phyloP scores from a whole-genome alignment of 352 stramenopile species.

The Saprolegnia parasitica region DNA sequence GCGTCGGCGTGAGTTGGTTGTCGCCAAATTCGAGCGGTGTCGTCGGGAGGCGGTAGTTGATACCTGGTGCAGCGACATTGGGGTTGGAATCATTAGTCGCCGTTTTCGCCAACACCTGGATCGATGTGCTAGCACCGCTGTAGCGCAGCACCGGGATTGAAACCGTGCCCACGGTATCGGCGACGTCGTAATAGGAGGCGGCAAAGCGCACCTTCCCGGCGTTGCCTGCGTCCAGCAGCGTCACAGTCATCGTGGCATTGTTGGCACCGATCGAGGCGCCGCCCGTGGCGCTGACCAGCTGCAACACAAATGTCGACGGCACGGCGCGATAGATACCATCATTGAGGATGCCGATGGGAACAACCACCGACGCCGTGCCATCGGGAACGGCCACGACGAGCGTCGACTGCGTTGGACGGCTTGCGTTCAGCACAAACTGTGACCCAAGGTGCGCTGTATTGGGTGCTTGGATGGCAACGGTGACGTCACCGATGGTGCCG shows the following conservation, averaged over 20 bases:
- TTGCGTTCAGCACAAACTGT: slow-evolving; percentile 36
- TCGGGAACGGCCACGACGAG: slow-evolving; percentile 38
- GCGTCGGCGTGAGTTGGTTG: slow-evolving; percentile 33
- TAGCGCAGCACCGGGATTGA: slow-evolving; percentile 46
- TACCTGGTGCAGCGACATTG: slow-evolving; percentile 39
- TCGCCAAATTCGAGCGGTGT: slow-evolving; percentile 38
- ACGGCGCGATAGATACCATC: slow-evolving; percentile 41
- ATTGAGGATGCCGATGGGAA: slow-evolving; percentile 43
- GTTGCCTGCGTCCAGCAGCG: slow-evolving; percentile 59
- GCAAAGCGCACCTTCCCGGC: slow-evolving; percentile 53
- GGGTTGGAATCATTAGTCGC: slow-evolving; percentile 41
- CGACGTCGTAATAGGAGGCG: slow-evolving; percentile 32
- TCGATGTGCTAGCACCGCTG: slow-evolving; percentile 37
- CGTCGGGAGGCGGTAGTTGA: slow-evolving; percentile 41
- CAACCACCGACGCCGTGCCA: slow-evolving; percentile 31
- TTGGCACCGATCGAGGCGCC: slow-evolving; percentile 40
- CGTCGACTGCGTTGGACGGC: slow-evolving; percentile 19
- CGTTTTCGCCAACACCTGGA: slow-evolving; percentile 29
- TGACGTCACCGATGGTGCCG: slow-evolving; percentile 45
- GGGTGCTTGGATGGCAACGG: slow-evolving; percentile 15
- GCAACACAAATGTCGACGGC: slow-evolving; percentile 42
- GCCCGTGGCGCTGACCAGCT: slow-evolving; percentile 31
- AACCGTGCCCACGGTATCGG: slow-evolving; percentile 35
- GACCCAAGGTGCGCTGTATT: slow-evolving; percentile 35
- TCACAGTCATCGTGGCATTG: slow-evolving; percentile 32